A percentile compares a stretch with the other conserved stretches of the same genome.
Evolutionary conservation across 176 grass and related monocot species (phyloP).

Genomic region (Musa beccarii): DNA sequence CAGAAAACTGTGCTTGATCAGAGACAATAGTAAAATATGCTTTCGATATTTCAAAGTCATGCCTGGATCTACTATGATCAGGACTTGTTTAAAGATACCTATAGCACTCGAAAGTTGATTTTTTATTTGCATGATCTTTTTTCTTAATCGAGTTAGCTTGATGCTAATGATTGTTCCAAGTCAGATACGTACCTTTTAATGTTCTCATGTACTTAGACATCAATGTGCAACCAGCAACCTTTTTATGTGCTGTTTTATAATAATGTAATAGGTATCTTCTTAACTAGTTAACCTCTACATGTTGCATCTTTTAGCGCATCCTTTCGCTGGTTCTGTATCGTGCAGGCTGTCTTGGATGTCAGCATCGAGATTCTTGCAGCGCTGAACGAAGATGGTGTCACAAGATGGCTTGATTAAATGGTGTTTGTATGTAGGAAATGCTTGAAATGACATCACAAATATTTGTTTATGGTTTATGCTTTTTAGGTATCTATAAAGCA

Average conservation of each 20-base stretch:
- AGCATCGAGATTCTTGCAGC: slow-evolving; percentile 72
- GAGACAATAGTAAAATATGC: no score
- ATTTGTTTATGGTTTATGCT: slow-evolving; percentile 1
- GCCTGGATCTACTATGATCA: background rate
- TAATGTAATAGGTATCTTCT: background rate
- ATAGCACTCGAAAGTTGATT: background rate
- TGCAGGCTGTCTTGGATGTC: slow-evolving; percentile 71
- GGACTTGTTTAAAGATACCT: background rate
- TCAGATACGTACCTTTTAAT: no score
- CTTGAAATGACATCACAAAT: slow-evolving; percentile 9
- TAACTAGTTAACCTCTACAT: background rate
- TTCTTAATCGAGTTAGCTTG: no score
- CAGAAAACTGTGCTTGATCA: no score
- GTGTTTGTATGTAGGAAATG: slow-evolving; percentile 2
- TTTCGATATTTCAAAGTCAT: background rate
- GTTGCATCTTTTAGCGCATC: background rate
- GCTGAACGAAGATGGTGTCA: slow-evolving; percentile 68
- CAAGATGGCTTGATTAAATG: slow-evolving; percentile 59
- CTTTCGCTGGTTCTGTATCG: background rate
- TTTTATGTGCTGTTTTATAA: background rate
- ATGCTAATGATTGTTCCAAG: no score
- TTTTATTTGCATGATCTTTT: background rate
- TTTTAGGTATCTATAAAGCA: background rate
- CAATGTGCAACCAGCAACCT: no score
- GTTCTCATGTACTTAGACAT: no score